These are phyloP conservation scores for Cubamyces sp. DNA, from an alignment of 768 basidiomycete species.

Conservation along the genomic window DNA sequence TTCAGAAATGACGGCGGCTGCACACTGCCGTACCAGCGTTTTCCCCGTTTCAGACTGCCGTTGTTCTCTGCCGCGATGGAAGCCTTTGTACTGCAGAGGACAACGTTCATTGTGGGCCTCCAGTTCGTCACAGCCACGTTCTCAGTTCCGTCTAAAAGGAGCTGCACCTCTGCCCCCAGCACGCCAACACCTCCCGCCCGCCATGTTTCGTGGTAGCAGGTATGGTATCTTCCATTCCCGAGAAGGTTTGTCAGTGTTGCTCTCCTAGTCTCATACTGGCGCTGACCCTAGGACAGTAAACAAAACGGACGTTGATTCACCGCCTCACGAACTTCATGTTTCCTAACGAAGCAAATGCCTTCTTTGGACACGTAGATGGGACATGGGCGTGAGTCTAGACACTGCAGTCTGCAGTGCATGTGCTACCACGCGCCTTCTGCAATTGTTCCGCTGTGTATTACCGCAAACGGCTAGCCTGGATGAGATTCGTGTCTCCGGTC, in stretches of 20 bases:
- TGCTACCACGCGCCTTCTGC: not conserved
- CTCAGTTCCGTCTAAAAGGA: not conserved
- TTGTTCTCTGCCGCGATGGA: conserved; percentile 6
- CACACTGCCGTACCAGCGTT: not conserved
- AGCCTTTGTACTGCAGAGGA: too few species aligned
- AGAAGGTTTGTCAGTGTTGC: not conserved
- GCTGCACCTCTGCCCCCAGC: not conserved
- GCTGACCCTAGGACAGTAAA: conserved; percentile 6
- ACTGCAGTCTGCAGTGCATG: not conserved
- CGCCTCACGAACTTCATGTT: too few species aligned
- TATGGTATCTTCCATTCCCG: conserved; percentile 12
- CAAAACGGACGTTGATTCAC: too few species aligned
- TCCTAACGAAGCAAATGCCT: too few species aligned
- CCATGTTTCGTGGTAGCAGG: conserved; percentile 1
- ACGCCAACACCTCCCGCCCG: not conserved
- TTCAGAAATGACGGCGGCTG: too few species aligned
- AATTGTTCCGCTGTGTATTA: not conserved
- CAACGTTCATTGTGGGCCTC: too few species aligned
- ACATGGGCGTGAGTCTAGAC: not conserved
- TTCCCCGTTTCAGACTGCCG: not conserved
- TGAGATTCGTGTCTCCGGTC: too few species aligned
- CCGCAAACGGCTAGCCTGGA: too few species aligned
- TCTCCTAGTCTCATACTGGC: not conserved
- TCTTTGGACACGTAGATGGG: too few species aligned
- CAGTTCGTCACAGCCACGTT: conserved; percentile 18